Percentiles rank a stretch among this genome's conserved stretches.
Conservation (phyloP, 148 eudicot genomes). For the Pharnaceum exiguum region DNA sequence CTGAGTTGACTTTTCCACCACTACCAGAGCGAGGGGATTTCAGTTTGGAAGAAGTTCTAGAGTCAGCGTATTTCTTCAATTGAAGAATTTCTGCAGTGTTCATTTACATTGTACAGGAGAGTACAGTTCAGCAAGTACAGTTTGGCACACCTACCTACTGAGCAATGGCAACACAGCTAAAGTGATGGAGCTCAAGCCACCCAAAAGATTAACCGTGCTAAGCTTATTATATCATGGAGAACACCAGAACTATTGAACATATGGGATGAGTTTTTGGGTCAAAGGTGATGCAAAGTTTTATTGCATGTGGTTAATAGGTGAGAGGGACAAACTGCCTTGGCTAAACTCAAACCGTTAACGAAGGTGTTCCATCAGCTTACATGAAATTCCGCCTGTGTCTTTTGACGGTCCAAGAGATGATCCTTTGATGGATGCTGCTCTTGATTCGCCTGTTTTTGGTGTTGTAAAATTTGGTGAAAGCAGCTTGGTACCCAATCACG, state of each 20-base stretch:
- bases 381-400: background rate
- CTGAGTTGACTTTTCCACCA: constrained; percentile 57
- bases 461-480: constrained; percentile 19
- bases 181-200: too few species aligned
- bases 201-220: too few species aligned
- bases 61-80: constrained; percentile 88
- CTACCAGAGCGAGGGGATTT: constrained; percentile 73
- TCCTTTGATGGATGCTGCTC: constrained; percentile 6
- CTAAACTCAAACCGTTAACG: too few species aligned
- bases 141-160: background rate
- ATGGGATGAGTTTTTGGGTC: too few species aligned
- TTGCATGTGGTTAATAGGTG: too few species aligned
- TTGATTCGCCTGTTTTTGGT: constrained; percentile 17
- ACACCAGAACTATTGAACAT: too few species aligned
- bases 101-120: background rate
- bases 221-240: too few species aligned
- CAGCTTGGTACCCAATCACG: constrained; percentile 10
- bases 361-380: too few species aligned
- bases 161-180: too few species aligned
- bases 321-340: too few species aligned
- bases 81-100: constrained; percentile 17
- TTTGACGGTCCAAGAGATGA: background rate
- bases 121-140: too few species aligned
- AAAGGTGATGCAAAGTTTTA: too few species aligned
- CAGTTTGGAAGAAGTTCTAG: constrained; percentile 55